Percentiles rank a stretch among this genome's conserved stretches.
phyloP scores from a whole-genome alignment of 2,329 filamentous ascomycete species.

The Metarhizium sp. region DNA sequence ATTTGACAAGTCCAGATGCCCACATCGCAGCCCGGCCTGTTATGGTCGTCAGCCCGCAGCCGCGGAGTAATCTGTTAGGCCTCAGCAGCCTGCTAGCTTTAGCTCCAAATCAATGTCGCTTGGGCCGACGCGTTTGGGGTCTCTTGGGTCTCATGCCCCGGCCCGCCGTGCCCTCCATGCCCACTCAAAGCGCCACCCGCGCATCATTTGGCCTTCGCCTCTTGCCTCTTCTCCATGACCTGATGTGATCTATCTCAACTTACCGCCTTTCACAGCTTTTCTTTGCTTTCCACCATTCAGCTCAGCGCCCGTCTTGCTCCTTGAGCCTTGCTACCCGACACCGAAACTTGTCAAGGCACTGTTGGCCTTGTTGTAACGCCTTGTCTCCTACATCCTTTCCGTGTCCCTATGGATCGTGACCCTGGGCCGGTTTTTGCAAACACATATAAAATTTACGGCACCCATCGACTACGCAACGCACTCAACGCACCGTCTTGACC shows the following conservation, averaged over 20 bases:
- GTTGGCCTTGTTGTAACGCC: neutral
- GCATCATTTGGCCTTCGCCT: neutral
- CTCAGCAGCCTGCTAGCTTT: no score
- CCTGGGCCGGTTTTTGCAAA: neutral
- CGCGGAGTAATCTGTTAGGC: no score
- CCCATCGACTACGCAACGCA: neutral
- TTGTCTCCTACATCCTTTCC: neutral
- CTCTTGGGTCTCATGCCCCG: neutral
- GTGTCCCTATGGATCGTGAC: constrained; percentile 4
- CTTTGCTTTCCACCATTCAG: neutral
- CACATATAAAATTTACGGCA: neutral
- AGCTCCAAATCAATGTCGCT: no score
- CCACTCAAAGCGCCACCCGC: constrained; percentile 1
- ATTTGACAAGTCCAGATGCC: neutral
- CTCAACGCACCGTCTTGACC: constrained; percentile 4
- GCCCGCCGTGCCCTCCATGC: neutral
- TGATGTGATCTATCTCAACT: neutral
- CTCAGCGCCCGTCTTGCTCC: neutral
- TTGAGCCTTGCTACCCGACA: neutral
- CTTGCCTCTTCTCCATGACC: neutral
- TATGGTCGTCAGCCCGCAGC: no score
- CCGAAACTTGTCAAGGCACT: neutral
- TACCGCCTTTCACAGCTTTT: neutral
- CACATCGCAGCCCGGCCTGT: no score
- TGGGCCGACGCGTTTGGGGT: neutral